Evolutionary conservation across 2,329 filamentous ascomycete genomes (phyloP).

Genomic region (Diaporthe destruens): DNA sequence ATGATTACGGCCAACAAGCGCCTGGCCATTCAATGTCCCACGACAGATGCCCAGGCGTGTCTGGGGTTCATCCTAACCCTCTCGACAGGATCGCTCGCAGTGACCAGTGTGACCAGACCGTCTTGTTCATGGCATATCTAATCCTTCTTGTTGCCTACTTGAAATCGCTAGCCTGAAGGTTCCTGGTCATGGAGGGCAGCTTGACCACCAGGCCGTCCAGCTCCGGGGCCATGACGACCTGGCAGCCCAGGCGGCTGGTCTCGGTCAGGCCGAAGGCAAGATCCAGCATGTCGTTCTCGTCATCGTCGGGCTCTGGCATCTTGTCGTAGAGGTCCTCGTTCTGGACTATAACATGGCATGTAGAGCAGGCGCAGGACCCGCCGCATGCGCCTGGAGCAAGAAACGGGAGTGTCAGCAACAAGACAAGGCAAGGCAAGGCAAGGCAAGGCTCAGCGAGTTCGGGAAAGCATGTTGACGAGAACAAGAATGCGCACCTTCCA

Average conservation of each 20-base stretch:
- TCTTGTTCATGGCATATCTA: background rate
- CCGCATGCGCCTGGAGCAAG: slow-evolving; percentile 78
- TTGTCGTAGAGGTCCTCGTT: slow-evolving; percentile 80
- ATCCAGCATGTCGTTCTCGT: slow-evolving; percentile 90
- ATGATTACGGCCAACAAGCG: background rate
- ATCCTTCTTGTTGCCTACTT: slow-evolving; percentile 50
- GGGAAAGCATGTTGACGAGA: too few relatives aligned
- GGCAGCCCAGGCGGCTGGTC: slow-evolving; percentile 86
- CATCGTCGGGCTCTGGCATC: slow-evolving; percentile 79
- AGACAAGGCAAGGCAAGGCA: background rate
- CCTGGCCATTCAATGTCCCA: background rate
- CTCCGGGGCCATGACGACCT: slow-evolving; percentile 92
- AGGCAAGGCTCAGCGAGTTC: slow-evolving; percentile 45
- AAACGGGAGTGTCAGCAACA: background rate
- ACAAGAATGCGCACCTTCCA: slow-evolving; percentile 76
- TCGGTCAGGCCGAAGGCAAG: slow-evolving; percentile 91
- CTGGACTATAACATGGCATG: slow-evolving; percentile 89
- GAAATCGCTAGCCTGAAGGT: slow-evolving; percentile 96
- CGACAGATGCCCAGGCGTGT: background rate
- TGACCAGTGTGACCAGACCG: background rate
- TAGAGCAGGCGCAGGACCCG: slow-evolving; percentile 92
- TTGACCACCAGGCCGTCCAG: slow-evolving; percentile 88
- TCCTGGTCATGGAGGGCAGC: slow-evolving; percentile 93
- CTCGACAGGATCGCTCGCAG: background rate
- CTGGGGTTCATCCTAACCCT: background rate